Evolutionary conservation across 2,329 filamentous ascomycete genomes (phyloP), one percentile per base, ranked within the genome.

Genomic region (Clonostachys rhizophaga): DNA sequence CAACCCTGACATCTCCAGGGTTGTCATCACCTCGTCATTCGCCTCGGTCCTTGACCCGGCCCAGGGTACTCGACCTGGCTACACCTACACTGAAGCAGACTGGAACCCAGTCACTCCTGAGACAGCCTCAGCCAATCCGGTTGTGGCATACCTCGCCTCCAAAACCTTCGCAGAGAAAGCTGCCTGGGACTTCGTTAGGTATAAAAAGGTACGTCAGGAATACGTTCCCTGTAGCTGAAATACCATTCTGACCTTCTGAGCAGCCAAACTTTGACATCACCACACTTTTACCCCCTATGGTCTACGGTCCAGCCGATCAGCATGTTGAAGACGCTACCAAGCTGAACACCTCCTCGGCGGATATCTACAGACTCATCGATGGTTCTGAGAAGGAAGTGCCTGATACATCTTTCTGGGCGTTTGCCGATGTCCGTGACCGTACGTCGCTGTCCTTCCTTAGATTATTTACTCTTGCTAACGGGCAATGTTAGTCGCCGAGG

Each of bases 21-120:
- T 70, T 34, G 66, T 83, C 41, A 77, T 87, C 52, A 87, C 83
- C 1, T 86, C 81, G 4, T 86, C 82, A 2, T 87, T 86, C 54
- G 84, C 83, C 16, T 71, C 83, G 0, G 83, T 87, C n/a, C 34
- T 75, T 30, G 56, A 66, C 11, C 36, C 17, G 7, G 11, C 14
- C 5, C 56, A 63, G 65, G 71, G 61, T 56, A 30, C 63, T 62
- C 5, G 58, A 61, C 46, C 70, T 59, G 42, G 43, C 3, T 50
- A 59, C 16, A 51, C 50, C 9, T 61, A 61, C 50, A 50, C 49
- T 2, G 59, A 61, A 34, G 49, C 52, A 24, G 56, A 57, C 41
- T 59, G 56, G 55, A 58, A 59, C 40, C 55, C 57, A n/a, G 36
- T n/a, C 14, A 39, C 36, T 2, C 17, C 14, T 18, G 36, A 39